phyloP scores from a whole-genome alignment of 345 rosid species.

The Rhodamnia rubescens region DNA sequence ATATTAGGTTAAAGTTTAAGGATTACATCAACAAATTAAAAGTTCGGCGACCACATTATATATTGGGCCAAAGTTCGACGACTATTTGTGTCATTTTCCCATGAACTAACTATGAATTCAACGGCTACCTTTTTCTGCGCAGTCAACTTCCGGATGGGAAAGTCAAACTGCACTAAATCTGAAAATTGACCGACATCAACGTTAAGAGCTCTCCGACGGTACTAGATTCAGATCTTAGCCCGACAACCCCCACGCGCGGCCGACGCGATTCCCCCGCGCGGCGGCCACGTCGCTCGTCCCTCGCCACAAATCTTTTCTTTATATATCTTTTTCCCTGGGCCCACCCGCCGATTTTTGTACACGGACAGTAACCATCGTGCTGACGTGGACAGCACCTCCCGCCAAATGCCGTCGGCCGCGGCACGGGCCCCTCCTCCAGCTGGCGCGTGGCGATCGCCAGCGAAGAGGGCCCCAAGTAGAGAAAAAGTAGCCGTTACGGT shows the following conservation, averaged over 20 bases:
- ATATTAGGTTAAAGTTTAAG: no score
- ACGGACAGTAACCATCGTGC: no score
- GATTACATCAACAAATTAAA: no score
- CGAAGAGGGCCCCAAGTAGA: neutral
- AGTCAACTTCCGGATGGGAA: neutral
- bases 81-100: no score
- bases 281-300: neutral
- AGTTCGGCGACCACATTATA: no score
- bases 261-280: neutral
- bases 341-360: no score
- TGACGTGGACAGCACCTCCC: no score
- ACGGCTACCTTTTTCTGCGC: neutral
- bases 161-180: neutral
- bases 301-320: neutral
- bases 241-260: neutral
- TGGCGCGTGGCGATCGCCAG: neutral
- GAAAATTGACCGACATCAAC: neutral
- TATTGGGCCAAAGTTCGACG: no score
- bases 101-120: neutral
- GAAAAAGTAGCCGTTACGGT: neutral
- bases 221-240: neutral
- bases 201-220: neutral
- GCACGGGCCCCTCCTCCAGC: neutral
- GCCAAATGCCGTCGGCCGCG: no score
- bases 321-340: no score